Evolutionary conservation across 768 basidiomycete species (phyloP).

Genomic region (Amanita rubescens): DNA sequence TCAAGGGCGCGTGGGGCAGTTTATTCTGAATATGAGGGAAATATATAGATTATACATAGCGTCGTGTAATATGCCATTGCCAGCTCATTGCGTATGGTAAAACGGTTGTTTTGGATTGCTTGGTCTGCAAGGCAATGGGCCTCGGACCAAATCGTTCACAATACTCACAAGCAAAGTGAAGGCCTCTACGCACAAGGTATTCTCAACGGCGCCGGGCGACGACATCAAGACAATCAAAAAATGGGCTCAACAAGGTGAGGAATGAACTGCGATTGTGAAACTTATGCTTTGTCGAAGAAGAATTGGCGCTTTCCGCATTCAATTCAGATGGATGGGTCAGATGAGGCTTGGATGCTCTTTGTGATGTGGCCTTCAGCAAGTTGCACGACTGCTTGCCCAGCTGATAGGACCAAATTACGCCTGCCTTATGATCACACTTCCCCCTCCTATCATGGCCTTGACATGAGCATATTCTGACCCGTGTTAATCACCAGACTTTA

Average conservation of each 20-base stretch:
- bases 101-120: constrained; percentile 22
- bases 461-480: constrained; percentile 13
- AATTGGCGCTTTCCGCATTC: constrained; percentile 6
- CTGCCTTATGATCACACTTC: not conserved
- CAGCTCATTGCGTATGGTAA: not conserved
- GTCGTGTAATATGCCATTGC: not conserved
- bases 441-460: constrained; percentile 1
- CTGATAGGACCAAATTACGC: not conserved
- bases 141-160: constrained; percentile 18
- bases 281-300: not conserved
- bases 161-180: constrained; percentile 14
- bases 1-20: not conserved
- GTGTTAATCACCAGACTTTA: constrained; percentile 60
- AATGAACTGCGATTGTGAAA: constrained; percentile 9
- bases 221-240: constrained; percentile 38
- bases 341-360: constrained; percentile 22
- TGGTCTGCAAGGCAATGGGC: constrained; percentile 21
- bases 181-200: constrained; percentile 27
- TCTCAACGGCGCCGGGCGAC: constrained; percentile 36
- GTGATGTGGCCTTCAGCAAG: not conserved
- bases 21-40: constrained; percentile 1
- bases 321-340: constrained; percentile 35
- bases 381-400: not conserved
- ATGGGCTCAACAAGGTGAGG: constrained; percentile 81
- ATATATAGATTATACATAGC: no score